Evolutionary conservation across 2,329 filamentous ascomycete species (phyloP).

Genomic region (Leptographium radiaticola): DNA sequence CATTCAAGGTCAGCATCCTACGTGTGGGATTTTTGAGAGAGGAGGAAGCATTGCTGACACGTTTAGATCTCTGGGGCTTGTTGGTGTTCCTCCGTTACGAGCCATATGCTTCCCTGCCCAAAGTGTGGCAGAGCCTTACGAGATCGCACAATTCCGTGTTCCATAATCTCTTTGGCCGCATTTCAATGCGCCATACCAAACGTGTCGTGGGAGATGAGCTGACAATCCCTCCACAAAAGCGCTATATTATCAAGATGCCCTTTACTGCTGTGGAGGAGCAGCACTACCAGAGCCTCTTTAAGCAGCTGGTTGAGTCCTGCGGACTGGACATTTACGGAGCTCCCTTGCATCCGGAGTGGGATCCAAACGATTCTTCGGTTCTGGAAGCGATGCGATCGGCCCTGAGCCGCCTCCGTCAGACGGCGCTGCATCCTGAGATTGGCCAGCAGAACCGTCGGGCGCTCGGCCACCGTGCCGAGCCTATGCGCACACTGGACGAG

Average conservation of each 20-base stretch:
- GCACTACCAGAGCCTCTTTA: conserved; percentile 66
- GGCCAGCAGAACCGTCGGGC: conserved; percentile 52
- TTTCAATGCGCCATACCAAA: conserved; percentile 80
- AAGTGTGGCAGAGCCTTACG: conserved; percentile 57
- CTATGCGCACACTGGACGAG: conserved; percentile 70
- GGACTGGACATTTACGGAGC: conserved; percentile 51
- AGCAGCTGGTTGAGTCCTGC: conserved; percentile 59
- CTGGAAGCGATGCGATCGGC: conserved; percentile 67
- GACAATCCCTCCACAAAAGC: conserved; percentile 65
- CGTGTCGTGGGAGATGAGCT: conserved; percentile 67
- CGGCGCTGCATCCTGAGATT: conserved; percentile 63
- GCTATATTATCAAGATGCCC: conserved; percentile 77
- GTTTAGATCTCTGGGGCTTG: conserved; percentile 61
- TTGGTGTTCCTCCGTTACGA: conserved; percentile 69
- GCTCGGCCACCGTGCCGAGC: conserved; percentile 48
- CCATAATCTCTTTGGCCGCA: conserved; percentile 50
- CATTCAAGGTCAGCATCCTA: conserved; percentile 15
- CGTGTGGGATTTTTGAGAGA: too few species aligned
- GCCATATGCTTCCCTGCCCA: conserved; percentile 53
- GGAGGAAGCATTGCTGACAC: not conserved
- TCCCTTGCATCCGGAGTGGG: conserved; percentile 50
- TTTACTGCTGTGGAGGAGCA: conserved; percentile 88
- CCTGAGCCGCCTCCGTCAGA: conserved; percentile 41
- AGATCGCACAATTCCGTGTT: conserved; percentile 50
- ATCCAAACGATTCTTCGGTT: conserved; percentile 40